A percentile compares a stretch with the other conserved stretches of the same genome.
phyloP scores from a whole-genome alignment of 2,329 filamentous ascomycete species.

The Ascochyta rabiei region DNA sequence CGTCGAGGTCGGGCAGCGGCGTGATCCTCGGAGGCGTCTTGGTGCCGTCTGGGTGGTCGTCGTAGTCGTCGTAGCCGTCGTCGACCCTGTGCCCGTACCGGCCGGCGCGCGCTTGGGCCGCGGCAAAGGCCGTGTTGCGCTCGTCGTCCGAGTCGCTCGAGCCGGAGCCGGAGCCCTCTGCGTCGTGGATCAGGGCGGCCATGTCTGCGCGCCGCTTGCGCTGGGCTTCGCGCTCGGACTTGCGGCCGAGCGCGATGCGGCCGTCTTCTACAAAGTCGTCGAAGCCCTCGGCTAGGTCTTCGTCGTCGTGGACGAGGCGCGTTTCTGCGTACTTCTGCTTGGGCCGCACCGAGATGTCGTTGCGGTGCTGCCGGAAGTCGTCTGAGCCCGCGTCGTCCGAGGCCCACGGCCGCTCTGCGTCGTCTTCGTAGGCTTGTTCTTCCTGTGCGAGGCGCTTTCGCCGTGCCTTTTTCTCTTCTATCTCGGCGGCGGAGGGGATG shows the following conservation, averaged over 20 bases:
- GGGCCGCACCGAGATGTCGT: constrained; percentile 56
- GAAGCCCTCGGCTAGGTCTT: constrained; percentile 91
- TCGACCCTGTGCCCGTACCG: constrained; percentile 69
- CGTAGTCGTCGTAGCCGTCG: constrained; percentile 48
- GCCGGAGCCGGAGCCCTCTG: constrained; percentile 75
- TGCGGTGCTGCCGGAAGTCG: constrained; percentile 46
- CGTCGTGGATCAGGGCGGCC: constrained; percentile 79
- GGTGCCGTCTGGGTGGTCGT: constrained; percentile 52
- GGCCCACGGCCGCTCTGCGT: constrained; percentile 51
- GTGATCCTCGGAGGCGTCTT: constrained; percentile 75
- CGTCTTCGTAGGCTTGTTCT: constrained; percentile 63
- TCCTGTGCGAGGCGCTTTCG: constrained; percentile 80
- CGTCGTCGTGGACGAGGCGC: constrained; percentile 81
- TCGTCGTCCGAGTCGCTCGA: constrained; percentile 69
- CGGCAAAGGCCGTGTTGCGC: constrained; percentile 80
- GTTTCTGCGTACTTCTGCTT: constrained; percentile 71
- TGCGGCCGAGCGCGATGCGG: constrained; percentile 75
- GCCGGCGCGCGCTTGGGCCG: constrained; percentile 83
- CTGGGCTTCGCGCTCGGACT: constrained; percentile 74
- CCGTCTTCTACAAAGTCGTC: constrained; percentile 91
- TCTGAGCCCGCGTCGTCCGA: constrained; percentile 49
- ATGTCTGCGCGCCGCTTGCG: constrained; percentile 75
- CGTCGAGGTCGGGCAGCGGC: constrained; percentile 74
- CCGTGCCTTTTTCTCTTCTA: constrained; percentile 87
- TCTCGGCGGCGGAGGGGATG: constrained; percentile 84